Base-by-base conservation (phyloP, 495 filamentous ascomycete genomes). In the Xylaria cubensis region DNA sequence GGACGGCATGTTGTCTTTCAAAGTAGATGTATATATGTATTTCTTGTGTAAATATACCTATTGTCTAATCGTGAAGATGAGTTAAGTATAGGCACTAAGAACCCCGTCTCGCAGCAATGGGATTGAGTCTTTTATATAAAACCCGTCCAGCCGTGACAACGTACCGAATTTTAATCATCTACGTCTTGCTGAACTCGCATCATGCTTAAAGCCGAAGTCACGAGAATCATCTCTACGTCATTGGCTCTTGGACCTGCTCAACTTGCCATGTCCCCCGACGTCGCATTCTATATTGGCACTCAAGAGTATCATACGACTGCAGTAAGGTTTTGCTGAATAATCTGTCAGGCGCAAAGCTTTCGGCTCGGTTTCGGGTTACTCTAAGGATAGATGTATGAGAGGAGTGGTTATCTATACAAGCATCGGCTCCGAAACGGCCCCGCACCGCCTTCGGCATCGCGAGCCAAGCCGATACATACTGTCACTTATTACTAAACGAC, bases 341-440 rank as follows among this genome's bases (percentile, higher is more conserved):
- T 62, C 8, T 62, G 21, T 12, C n/a, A 24, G 61, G 24, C 17
- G 32, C 19, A 61, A 29, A 17, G 39, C 61, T 46, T 6, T 46
- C 61, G 61, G 39, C 61, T 64, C 61, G 36, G 61, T 44, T 64
- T 64, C 61, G 61, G 61, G 12, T 64, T 46, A 26, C 61, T 64
- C 24, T 42, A 12, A 46, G 39, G n/a, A 42, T 24, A 42, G n/a
- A 42, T 24, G 17, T 44, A 24, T 29, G 39, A 64, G 36, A 10
- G 39, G 59, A 41, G 17, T n/a, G 58, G 19, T 8, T 19, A 41
- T 41, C 6, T 9, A 13, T 42, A 29, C 26, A 1, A 29, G 26
- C 19, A 64, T 44, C 61, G 61, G 61, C 39, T 64, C 61, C 61
- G 61, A 36, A 44, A 44, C 61, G 36, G 61, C 58, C 34, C 34